These are phyloP conservation scores for Blastobotrys serpentis DNA, from an alignment of 1,139 yeast genomes.

Conservation along the genomic window DNA sequence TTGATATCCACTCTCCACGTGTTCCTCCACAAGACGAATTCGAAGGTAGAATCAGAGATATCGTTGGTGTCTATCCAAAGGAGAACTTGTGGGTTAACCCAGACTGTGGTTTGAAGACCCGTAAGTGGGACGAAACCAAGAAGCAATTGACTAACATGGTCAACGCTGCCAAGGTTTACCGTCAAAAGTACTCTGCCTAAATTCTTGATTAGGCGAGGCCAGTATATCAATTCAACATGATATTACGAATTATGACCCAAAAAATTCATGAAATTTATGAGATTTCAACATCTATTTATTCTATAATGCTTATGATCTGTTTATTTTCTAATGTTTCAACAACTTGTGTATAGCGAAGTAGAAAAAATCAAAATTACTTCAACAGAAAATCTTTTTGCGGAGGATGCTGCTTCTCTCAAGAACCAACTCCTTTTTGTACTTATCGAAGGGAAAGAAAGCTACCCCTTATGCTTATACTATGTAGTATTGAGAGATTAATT, in stretches of 20 bases:
- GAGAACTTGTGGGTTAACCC: slow-evolving; percentile 99
- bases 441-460: no score
- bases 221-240: slow-evolving; percentile 14
- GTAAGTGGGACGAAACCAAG: slow-evolving; percentile 92
- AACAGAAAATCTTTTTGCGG: slow-evolving; percentile 25
- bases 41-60: slow-evolving; percentile 87
- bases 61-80: slow-evolving; percentile 95
- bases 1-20: slow-evolving; percentile 99
- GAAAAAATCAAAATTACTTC: slow-evolving; percentile 21
- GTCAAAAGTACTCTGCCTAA: slow-evolving; percentile 46
- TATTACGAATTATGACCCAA: slow-evolving; percentile 11
- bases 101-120: slow-evolving; percentile 99
- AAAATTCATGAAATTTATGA: slow-evolving; percentile 17
- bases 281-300: slow-evolving; percentile 31
- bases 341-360: slow-evolving; percentile 23
- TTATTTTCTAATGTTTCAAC: slow-evolving; percentile 28
- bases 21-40: slow-evolving; percentile 97
- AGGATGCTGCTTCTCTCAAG: no score
- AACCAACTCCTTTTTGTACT: no score
- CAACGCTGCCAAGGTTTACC: slow-evolving; percentile 95
- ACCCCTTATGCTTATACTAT: no score
- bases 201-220: slow-evolving; percentile 2
- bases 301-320: slow-evolving; percentile 15
- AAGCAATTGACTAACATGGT: slow-evolving; percentile 90
- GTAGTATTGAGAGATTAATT: no score